Evolutionary conservation across 768 basidiomycete genomes (phyloP), one percentile per base, ranked within the genome.

Genomic region (Mycena olivaceomarginata): DNA sequence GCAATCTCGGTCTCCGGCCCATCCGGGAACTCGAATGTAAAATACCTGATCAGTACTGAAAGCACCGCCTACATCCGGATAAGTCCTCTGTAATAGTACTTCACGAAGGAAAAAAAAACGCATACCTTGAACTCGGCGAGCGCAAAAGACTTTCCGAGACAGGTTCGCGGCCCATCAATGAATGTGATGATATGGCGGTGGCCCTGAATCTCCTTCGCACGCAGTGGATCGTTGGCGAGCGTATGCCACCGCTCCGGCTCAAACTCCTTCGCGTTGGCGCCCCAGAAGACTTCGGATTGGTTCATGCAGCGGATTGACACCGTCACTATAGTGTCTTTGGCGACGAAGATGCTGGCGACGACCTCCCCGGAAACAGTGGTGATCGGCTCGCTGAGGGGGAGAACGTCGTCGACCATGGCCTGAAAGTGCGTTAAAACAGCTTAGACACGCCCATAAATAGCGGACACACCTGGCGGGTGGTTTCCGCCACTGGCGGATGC

Each of bases 131-230:
- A 78, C 46, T 75, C 85, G 0, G 85, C 83, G n/a, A 88, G 72
- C 7, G 89, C 88, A 74, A 90, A 90, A n/a, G 80, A 80, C 43
- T 85, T 87, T 11, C 90, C 90, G 13, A 90, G 82, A 74, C 90
- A 91, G n/a, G 82, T 85, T 41, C 89, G 82, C 4, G 86, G 85
- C 0, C 90, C 91, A 46, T 91, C 90, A 0, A 86, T 79, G 79
- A 90, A 91, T 2, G 87, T 87, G 77, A 88, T 81, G 12, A 90
- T 70, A 46, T 90, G 89, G 31, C 83, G 81, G 46, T 86, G 84
- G 4, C 87, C 86, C 43, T 85, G 85, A 48, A 88, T 80, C 63
- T 84, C 84, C 40, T 86, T 82, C 22, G 86, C 87, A 4, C 77
- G 71, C 5, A 53, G 60, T 20, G 79, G 76, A 56, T 78, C 79